Conservation (phyloP, 768 basidiomycete species). For the Pisolithus tinctorius region DNA sequence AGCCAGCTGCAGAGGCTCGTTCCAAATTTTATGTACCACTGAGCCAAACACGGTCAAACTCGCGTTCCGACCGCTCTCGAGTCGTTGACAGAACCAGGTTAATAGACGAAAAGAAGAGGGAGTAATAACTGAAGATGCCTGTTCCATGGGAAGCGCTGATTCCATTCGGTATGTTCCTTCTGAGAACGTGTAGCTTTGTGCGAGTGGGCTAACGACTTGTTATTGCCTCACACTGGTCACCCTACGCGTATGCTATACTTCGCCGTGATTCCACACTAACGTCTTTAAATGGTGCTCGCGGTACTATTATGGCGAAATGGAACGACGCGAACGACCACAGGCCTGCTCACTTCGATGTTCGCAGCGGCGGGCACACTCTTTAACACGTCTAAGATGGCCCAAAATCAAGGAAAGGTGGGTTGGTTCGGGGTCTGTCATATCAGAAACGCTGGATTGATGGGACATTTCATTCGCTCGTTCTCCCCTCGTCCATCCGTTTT, state of each 20-base stretch:
- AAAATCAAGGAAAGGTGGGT: constrained; percentile 86
- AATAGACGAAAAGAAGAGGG: too few relatives aligned
- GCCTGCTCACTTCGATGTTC: constrained; percentile 82
- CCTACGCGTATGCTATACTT: not conserved
- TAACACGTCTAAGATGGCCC: constrained; percentile 66
- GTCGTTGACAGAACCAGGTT: too few relatives aligned
- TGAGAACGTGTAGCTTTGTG: too few relatives aligned
- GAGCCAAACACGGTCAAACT: too few relatives aligned
- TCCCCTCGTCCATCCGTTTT: too few relatives aligned
- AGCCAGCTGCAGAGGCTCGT: too few relatives aligned
- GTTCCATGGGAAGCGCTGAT: constrained; percentile 97
- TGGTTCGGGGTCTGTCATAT: not conserved
- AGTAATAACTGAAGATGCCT: constrained; percentile 53
- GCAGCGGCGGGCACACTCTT: constrained; percentile 85
- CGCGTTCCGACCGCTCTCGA: too few relatives aligned
- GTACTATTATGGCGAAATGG: not conserved
- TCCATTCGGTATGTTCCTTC: constrained; percentile 65
- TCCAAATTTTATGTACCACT: too few relatives aligned
- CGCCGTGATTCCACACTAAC: not conserved
- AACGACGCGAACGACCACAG: constrained; percentile 29
- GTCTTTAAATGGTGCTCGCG: constrained; percentile 4
- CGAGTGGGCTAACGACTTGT: too few relatives aligned
- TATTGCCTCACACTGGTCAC: not conserved
- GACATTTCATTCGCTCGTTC: too few relatives aligned
- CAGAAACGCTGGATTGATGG: too few relatives aligned